phyloP scores from a whole-genome alignment of 192 early-diverging fungal genomes.

The Neocallimastix lanati region DNA sequence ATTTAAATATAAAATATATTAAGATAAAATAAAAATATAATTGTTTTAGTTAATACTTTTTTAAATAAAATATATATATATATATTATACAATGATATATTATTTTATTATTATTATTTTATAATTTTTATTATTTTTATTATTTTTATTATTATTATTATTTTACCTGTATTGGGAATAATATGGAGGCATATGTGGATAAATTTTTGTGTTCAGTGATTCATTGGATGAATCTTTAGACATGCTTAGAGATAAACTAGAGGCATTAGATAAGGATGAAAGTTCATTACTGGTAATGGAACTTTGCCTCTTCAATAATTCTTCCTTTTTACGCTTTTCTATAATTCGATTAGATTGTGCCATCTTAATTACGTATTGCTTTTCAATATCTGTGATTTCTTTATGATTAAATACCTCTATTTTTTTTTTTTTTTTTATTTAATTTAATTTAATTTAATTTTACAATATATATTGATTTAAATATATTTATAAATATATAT shows the following conservation, averaged over 20 bases:
- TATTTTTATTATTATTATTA: too few species aligned
- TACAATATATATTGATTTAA: too few species aligned
- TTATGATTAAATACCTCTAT: conserved; percentile 20
- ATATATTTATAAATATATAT: too few species aligned
- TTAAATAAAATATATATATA: too few species aligned
- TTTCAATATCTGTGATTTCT: conserved; percentile 15
- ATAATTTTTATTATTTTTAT: too few species aligned
- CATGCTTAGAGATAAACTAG: not conserved
- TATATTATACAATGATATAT: too few species aligned
- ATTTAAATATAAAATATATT: too few species aligned
- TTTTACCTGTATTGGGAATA: conserved; percentile 22
- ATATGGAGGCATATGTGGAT: conserved; percentile 28
- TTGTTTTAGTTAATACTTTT: too few species aligned
- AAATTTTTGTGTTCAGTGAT: not conserved
- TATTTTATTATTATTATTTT: too few species aligned
- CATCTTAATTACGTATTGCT: conserved; percentile 9
- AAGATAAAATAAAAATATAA: too few species aligned
- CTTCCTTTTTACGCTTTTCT: conserved; percentile 2
- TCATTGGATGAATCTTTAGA: not conserved
- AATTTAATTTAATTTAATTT: too few species aligned
- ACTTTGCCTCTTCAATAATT: conserved; percentile 2
- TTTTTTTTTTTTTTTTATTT: too few species aligned
- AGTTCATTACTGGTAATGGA: conserved; percentile 1
- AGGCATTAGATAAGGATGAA: not conserved
- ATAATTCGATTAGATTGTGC: not conserved